Base-by-base conservation (phyloP, 75 land plant species). In the Picea glauca region DNA sequence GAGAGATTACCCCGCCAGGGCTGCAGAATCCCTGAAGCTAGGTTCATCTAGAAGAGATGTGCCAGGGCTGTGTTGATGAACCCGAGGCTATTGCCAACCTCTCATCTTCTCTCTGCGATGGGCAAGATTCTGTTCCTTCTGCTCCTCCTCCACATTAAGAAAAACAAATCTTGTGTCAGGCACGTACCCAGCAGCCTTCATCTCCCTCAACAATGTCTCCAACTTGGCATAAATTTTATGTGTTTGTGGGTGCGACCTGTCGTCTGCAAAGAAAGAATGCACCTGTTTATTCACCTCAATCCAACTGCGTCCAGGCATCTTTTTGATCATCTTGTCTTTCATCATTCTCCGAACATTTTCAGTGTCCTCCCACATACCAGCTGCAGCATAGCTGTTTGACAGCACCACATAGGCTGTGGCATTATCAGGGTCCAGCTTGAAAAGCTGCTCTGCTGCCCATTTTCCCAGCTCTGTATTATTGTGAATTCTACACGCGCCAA, bases 361-460 rank as follows among this genome's bases (percentile, higher is more conserved):
- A 33, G 38, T 78, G 40, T 78, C 79, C 26, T 38, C 15, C 77
- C 77, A 68, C 77, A 33, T 76, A 46, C 81, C 81, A 20, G 80
- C 26, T 17, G 18, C 81, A n/a, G 57, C 59, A 73, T 80, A 80
- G 14, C 43, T 76, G 60, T 66, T 76, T 8, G 80, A 46, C 81
- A 80, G 33, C 14, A 77, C 26, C 12, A 80, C 81, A 50, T 80
- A 80, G 38, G 81, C 38, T 17, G 59, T 31, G 30, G 81, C 21
- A 35, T 58, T 46, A 7, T 75, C 23, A 50, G 33, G 20, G n/a
- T 77, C 33, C 35, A 46, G 17, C 80, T 76, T 32, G n/a, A 58
- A 40, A 38, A 80, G 78, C 14, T 13, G 30, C 60, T 50, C 23
- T 15, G 60, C 31, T 13, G 76, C 46, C 40, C 11, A 65, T 80